Percentiles rank a stretch among this genome's conserved stretches.
Evolutionary conservation across 345 rosid species (phyloP).

Genomic region (Xanthoceras sorbifolium): DNA sequence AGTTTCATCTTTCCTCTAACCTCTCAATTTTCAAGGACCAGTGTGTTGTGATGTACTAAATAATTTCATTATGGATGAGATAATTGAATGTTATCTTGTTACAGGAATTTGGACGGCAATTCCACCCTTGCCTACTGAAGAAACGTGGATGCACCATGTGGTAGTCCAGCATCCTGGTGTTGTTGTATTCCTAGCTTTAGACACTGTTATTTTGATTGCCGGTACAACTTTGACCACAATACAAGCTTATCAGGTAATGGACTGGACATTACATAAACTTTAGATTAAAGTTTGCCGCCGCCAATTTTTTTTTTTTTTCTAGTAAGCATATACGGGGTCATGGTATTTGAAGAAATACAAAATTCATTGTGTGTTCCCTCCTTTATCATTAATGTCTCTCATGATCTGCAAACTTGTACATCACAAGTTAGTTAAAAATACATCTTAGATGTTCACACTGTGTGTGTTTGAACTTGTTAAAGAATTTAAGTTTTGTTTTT

Average conservation of each 20-base stretch:
- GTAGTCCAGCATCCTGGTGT: constrained; percentile 67
- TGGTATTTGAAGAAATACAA: neutral
- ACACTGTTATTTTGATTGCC: constrained; percentile 51
- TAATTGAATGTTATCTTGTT: constrained; percentile 20
- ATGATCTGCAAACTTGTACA: neutral
- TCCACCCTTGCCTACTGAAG: constrained; percentile 36
- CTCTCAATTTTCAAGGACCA: neutral
- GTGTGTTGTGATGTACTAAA: neutral
- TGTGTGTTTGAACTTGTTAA: neutral
- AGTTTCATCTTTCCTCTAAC: constrained; percentile 2
- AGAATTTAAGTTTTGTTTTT: neutral
- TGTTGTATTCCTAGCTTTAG: constrained; percentile 61
- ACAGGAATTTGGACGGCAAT: constrained; percentile 70
- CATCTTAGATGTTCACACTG: neutral
- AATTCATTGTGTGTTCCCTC: neutral
- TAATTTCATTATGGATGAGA: neutral
- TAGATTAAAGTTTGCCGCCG: neutral
- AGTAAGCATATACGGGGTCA: neutral
- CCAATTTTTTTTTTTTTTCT: too few relatives aligned
- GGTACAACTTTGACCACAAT: constrained; percentile 58
- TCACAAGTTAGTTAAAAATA: neutral
- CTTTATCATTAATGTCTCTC: neutral
- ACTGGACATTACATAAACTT: neutral
- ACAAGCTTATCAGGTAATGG: constrained; percentile 77
- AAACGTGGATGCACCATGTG: constrained; percentile 64